Conservation (phyloP, 352 stramenopile genomes). For the Phytophthora aleatoria region DNA sequence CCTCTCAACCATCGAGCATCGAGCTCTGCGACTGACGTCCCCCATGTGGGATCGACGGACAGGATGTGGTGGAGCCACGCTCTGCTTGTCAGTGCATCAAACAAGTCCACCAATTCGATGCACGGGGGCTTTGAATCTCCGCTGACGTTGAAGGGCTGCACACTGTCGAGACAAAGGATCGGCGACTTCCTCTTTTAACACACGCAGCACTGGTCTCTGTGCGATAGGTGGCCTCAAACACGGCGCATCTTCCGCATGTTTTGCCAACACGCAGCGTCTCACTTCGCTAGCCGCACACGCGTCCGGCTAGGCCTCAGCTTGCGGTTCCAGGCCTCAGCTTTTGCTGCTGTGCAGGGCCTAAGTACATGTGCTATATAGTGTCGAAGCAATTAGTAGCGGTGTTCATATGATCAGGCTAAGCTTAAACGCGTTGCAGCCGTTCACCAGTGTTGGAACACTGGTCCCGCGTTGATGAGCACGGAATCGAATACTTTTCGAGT, state of each 20-base stretch:
- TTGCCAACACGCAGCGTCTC: constrained; percentile 27
- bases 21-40: constrained; percentile 4
- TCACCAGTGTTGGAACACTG: no score
- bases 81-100: constrained; percentile 2
- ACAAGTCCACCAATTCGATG: constrained; percentile 6
- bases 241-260: constrained; percentile 29
- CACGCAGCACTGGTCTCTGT: constrained; percentile 16
- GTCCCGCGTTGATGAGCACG: no score
- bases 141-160: constrained; percentile 6
- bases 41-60: constrained; percentile 18
- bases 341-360: no score
- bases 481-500: no score
- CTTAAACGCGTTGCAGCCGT: no score
- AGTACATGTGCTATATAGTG: no score
- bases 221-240: constrained; percentile 22
- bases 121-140: constrained; percentile 17
- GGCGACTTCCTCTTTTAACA: constrained; percentile 19
- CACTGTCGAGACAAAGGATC: constrained; percentile 2
- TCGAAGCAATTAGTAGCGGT: no score
- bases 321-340: no score
- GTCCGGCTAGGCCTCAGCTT: no score
- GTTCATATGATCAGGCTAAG: no score
- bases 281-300: neutral
- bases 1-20: neutral
- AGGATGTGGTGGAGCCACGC: constrained; percentile 23